Percentiles rank a stretch among this genome's conserved stretches.
Evolutionary conservation across 2,329 filamentous ascomycete genomes (phyloP).

Genomic region (Xylariomycetidae sp.): DNA sequence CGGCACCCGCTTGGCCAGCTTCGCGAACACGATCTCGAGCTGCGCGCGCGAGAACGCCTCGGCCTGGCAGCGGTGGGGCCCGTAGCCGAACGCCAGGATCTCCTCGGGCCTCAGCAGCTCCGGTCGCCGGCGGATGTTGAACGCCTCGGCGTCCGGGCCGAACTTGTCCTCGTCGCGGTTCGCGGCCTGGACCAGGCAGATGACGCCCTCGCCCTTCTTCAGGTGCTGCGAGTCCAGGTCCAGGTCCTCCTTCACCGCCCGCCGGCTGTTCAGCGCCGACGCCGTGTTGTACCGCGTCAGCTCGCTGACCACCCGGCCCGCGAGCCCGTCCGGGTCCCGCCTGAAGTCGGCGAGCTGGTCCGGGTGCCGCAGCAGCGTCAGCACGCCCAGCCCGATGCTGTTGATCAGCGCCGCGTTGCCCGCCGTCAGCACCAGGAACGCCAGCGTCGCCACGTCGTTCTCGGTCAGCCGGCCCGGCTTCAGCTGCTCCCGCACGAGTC

Average conservation of each 20-base stretch:
- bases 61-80: conserved; percentile 4
- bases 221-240: background rate
- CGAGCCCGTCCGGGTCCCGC: conserved; percentile 2
- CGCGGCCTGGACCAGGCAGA: conserved; percentile 7
- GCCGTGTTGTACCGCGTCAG: conserved; percentile 6
- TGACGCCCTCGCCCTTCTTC: conserved; percentile 6
- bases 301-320: conserved; percentile 2
- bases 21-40: conserved; percentile 8
- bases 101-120: background rate
- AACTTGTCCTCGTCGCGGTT: conserved; percentile 3
- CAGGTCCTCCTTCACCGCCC: conserved; percentile 1
- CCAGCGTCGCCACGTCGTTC: conserved; percentile 5
- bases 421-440: conserved; percentile 7
- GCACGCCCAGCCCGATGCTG: conserved; percentile 7
- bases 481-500: conserved; percentile 5
- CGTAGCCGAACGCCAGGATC: conserved; percentile 3
- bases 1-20: conserved; percentile 8
- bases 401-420: conserved; percentile 10
- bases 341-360: conserved; percentile 7
- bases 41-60: conserved; percentile 4
- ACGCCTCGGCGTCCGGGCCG: conserved; percentile 2
- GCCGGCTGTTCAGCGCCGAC: conserved; percentile 4
- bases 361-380: conserved; percentile 8
- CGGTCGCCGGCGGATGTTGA: conserved; percentile 5
- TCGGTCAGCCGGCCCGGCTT: conserved; percentile 3